Evolutionary conservation across 257 asterid species (phyloP).

Genomic region (Nicotiana sylvestris): DNA sequence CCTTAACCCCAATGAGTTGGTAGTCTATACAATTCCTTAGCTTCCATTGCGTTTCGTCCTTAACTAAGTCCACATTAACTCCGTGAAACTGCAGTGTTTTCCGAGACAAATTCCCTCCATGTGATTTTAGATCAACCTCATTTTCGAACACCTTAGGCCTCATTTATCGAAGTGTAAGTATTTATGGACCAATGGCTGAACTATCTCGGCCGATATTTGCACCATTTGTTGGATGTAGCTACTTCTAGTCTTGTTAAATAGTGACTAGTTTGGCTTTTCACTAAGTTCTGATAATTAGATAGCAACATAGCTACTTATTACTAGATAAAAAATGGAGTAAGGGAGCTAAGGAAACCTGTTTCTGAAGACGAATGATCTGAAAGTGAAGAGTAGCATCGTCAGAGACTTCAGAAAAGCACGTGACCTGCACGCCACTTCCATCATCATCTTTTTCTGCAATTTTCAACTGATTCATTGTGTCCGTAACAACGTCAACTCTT

Average conservation of each 20-base stretch:
- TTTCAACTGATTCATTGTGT: slow-evolving; percentile 21
- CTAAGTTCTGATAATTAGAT: neutral
- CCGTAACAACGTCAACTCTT: neutral
- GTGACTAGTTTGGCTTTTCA: too few relatives aligned
- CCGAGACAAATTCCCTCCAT: neutral
- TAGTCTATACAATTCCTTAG: neutral
- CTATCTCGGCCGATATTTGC: too few relatives aligned
- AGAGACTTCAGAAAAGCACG: slow-evolving; percentile 61
- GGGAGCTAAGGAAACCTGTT: slow-evolving; percentile 46
- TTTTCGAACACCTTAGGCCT: neutral
- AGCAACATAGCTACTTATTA: neutral
- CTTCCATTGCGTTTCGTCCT: neutral
- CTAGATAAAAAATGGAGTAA: neutral
- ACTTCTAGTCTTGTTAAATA: too few relatives aligned
- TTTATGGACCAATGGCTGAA: neutral
- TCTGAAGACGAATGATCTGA: slow-evolving; percentile 77
- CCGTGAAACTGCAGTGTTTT: neutral
- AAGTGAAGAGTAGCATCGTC: slow-evolving; percentile 62
- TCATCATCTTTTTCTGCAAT: slow-evolving; percentile 14
- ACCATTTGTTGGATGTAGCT: too few relatives aligned
- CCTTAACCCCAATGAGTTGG: neutral
- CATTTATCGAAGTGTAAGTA: neutral
- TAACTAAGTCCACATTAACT: neutral
- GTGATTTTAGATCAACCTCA: neutral
- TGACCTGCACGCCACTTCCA: slow-evolving; percentile 44